These are phyloP conservation scores for Picea glauca DNA, from an alignment of 75 land plant genomes.

Conservation along the genomic window DNA sequence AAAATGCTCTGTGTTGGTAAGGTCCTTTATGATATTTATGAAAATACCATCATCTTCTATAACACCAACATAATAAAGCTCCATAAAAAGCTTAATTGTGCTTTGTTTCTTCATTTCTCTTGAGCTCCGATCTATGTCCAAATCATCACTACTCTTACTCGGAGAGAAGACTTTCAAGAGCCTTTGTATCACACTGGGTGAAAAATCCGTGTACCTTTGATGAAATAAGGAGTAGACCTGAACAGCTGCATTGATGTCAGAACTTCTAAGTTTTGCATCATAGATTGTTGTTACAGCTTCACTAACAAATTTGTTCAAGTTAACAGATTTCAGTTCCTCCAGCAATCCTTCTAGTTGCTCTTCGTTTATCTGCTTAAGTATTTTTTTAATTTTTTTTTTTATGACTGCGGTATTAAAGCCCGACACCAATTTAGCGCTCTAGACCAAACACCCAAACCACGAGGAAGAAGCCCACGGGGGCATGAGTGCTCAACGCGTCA, in stretches of 20 bases:
- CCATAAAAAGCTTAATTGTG: conserved; percentile 84
- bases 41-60: conserved; percentile 77
- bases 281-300: conserved; percentile 95
- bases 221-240: conserved; percentile 99
- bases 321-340: conserved; percentile 81
- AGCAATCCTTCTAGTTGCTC: conserved; percentile 82
- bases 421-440: no score
- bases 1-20: conserved; percentile 69
- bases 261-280: conserved; percentile 84
- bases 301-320: conserved; percentile 96
- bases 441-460: no score
- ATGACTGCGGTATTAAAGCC: conserved; percentile 53
- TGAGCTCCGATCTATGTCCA: conserved; percentile 67
- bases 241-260: conserved; percentile 96
- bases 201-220: conserved; percentile 96
- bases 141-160: conserved; percentile 75
- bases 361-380: conserved; percentile 89
- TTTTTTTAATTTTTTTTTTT: conserved; percentile 37
- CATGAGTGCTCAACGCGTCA: no score
- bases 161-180: conserved; percentile 81
- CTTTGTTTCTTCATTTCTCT: conserved; percentile 96
- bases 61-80: conserved; percentile 92
- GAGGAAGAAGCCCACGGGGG: no score
- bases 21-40: conserved; percentile 81
- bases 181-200: conserved; percentile 78